Percentiles rank a stretch among this genome's conserved stretches.
These are phyloP conservation scores for Candida qinlingensis DNA, from an alignment of 805 yeast species.

Conservation along the genomic window DNA sequence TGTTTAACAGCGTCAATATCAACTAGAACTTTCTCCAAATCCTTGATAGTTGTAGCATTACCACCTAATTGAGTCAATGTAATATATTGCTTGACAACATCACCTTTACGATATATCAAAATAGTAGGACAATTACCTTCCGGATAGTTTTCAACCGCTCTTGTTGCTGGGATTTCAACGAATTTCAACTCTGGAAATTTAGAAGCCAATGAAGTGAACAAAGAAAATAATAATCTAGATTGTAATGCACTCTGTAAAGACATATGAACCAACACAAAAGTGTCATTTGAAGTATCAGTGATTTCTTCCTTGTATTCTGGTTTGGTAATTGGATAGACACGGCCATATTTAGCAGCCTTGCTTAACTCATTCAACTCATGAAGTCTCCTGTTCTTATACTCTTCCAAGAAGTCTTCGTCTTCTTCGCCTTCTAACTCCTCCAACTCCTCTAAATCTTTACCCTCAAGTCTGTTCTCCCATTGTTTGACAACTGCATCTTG, in stretches of 20 bases:
- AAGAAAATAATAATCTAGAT: conserved; percentile 60
- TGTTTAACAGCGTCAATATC: conserved; percentile 59
- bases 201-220: conserved; percentile 54
- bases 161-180: conserved; percentile 83
- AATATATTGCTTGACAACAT: conserved; percentile 74
- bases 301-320: conserved; percentile 85
- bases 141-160: conserved; percentile 93
- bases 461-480: conserved; percentile 78
- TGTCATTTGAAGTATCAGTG: conserved; percentile 68
- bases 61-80: conserved; percentile 85
- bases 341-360: conserved; percentile 59
- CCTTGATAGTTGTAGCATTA: conserved; percentile 59
- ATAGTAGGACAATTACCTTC: conserved; percentile 88
- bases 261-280: conserved; percentile 73
- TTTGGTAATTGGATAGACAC: conserved; percentile 71
- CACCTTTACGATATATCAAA: conserved; percentile 70
- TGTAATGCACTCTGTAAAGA: conserved; percentile 64
- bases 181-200: conserved; percentile 81
- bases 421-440: conserved; percentile 90
- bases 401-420: conserved; percentile 81
- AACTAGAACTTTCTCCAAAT: conserved; percentile 70
- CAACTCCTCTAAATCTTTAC: conserved; percentile 70
- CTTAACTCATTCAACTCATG: conserved; percentile 63
- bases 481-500: conserved; percentile 76
- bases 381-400: conserved; percentile 72